phyloP scores from a whole-genome alignment of 1,284 basidiomycete species.

The Heterobasidion occidentale region DNA sequence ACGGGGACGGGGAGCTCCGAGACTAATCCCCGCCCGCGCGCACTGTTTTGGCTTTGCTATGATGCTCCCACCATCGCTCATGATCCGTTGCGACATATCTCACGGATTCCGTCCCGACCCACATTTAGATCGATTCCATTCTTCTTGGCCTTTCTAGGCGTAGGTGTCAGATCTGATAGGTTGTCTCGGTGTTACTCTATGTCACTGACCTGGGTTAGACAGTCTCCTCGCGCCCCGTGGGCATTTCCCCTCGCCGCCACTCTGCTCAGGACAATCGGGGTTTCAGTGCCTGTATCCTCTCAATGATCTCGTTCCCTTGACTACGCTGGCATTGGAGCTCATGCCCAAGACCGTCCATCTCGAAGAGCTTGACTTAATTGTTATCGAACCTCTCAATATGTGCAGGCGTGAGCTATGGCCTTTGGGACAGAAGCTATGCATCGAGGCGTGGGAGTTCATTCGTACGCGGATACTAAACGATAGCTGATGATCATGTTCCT shows the following conservation, averaged over 20 bases:
- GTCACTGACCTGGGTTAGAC: too few species aligned
- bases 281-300: not conserved
- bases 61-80: not conserved
- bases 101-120: not conserved
- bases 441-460: too few species aligned
- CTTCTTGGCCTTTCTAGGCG: not conserved
- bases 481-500: not conserved
- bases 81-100: not conserved
- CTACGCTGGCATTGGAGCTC: not conserved
- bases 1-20: too few species aligned
- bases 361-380: not conserved
- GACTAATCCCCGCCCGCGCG: too few species aligned
- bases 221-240: too few species aligned
- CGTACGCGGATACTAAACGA: too few species aligned
- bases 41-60: not conserved
- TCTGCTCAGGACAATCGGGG: too few species aligned
- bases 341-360: too few species aligned
- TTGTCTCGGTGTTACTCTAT: not conserved
- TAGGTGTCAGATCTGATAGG: not conserved
- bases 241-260: too few species aligned
- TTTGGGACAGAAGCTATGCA: not conserved
- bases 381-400: not conserved
- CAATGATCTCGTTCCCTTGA: not conserved
- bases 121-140: not conserved
- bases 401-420: not conserved